Percentiles rank a stretch among this genome's conserved stretches.
Evolutionary conservation across 306 rosid genomes (phyloP).

Genomic region (Cicer bijugum): DNA sequence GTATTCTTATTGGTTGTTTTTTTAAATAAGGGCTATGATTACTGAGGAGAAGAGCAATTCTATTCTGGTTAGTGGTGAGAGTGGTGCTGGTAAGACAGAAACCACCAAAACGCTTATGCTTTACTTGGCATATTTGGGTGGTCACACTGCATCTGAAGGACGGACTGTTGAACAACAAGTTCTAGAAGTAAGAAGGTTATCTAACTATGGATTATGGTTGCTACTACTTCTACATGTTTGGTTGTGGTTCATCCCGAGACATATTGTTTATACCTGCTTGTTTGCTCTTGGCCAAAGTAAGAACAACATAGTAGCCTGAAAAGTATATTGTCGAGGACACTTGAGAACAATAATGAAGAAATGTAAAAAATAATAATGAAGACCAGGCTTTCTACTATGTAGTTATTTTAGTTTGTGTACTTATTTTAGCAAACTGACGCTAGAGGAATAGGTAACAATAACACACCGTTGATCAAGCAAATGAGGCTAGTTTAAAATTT

Average conservation of each 20-base stretch:
- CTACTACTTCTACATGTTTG: conserved; percentile 40
- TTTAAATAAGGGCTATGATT: conserved; percentile 75
- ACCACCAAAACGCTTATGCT: conserved; percentile 95
- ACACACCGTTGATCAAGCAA: conserved; percentile 31
- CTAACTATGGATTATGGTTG: conserved; percentile 47
- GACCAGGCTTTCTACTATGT: conserved; percentile 28
- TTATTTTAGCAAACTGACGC: conserved; percentile 20
- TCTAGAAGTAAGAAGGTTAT: conserved; percentile 74
- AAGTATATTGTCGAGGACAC: conserved; percentile 29
- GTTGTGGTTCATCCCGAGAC: conserved; percentile 34
- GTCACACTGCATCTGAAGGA: conserved; percentile 72
- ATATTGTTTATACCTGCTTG: conserved; percentile 38
- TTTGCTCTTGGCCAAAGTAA: conserved; percentile 37
- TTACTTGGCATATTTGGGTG: conserved; percentile 91
- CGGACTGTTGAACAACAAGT: conserved; percentile 83
- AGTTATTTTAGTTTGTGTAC: conserved; percentile 4
- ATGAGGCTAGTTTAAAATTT: conserved; percentile 14
- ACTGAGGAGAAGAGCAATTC: conserved; percentile 80
- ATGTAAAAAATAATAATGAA: conserved; percentile 25
- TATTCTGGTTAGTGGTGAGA: conserved; percentile 92
- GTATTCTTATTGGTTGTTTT: conserved; percentile 43
- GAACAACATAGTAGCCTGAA: conserved; percentile 28
- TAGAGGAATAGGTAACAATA: conserved; percentile 14
- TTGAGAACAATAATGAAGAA: conserved; percentile 9
- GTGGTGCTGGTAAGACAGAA: conserved; percentile 97